These are phyloP conservation scores for Endocladia muricata DNA, from an alignment of 31 red algal genomes.

Conservation along the genomic window DNA sequence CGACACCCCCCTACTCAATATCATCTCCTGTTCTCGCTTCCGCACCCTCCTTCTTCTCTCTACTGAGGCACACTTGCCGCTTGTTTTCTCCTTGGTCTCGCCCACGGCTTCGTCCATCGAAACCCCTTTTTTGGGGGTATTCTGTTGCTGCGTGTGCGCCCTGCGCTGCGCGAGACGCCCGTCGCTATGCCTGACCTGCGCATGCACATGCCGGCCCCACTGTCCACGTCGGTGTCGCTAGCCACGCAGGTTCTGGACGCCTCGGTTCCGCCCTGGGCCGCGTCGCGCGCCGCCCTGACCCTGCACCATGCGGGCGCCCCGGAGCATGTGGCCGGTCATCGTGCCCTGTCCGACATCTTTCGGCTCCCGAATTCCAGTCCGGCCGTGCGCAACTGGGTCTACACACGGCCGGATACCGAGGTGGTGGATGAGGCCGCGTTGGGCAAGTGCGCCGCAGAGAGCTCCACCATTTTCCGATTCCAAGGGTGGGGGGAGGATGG, in stretches of 20 bases:
- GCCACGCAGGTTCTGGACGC: conserved; percentile 42
- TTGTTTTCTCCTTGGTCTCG: background rate
- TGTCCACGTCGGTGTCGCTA: conserved; percentile 17
- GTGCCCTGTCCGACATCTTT: conserved; percentile 29
- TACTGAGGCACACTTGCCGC: background rate
- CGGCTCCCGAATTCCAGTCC: conserved; percentile 42
- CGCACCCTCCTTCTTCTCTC: background rate
- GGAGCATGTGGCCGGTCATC: conserved; percentile 2
- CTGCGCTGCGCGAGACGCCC: no score
- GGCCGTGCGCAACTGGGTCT: conserved; percentile 52
- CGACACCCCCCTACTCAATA: no score
- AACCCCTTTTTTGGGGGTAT: no score
- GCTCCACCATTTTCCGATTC: conserved; percentile 55
- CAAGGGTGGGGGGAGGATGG: background rate
- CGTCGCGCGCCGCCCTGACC: conserved; percentile 14
- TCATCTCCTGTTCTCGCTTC: background rate
- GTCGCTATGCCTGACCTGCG: conserved; percentile 19
- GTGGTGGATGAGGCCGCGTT: conserved; percentile 57
- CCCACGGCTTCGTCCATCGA: background rate
- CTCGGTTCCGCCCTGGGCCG: conserved; percentile 48
- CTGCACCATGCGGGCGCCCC: conserved; percentile 10
- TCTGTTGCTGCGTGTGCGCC: no score
- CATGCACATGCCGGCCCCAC: conserved; percentile 42
- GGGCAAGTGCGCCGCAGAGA: conserved; percentile 37
- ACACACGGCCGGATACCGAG: conserved; percentile 49